phyloP scores from a whole-genome alignment of 2,329 filamentous ascomycete genomes.

The Mycogone perniciosa region DNA sequence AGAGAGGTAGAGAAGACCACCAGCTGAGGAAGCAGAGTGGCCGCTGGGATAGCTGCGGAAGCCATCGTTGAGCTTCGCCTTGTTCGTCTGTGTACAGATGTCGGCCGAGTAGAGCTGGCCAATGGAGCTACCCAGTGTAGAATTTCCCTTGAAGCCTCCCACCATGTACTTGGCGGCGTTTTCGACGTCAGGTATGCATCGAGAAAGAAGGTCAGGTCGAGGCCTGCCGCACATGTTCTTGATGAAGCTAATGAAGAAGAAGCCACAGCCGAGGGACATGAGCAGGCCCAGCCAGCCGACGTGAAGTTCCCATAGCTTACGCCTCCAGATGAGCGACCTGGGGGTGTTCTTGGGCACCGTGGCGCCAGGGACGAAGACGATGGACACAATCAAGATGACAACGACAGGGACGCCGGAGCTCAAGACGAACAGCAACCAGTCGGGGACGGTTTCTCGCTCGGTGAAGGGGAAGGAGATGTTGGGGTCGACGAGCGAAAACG shows the following conservation, averaged over 20 bases:
- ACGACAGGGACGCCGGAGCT: slow-evolving; percentile 57
- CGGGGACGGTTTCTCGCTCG: slow-evolving; percentile 64
- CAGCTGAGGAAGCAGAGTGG: slow-evolving; percentile 62
- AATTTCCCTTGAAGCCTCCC: slow-evolving; percentile 50
- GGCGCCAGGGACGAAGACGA: slow-evolving; percentile 66
- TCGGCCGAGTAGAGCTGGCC: slow-evolving; percentile 66
- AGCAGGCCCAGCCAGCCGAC: slow-evolving; percentile 77
- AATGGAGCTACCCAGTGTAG: slow-evolving; percentile 31
- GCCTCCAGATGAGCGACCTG: slow-evolving; percentile 61
- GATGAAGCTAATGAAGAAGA: slow-evolving; percentile 77
- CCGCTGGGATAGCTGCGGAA: slow-evolving; percentile 67
- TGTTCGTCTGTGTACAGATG: slow-evolving; percentile 67
- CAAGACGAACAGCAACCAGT: slow-evolving; percentile 57
- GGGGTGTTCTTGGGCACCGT: slow-evolving; percentile 59
- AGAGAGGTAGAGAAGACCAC: slow-evolving; percentile 76
- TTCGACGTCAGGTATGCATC: slow-evolving; percentile 69
- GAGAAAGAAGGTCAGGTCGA: slow-evolving; percentile 74
- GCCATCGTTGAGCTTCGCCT: slow-evolving; percentile 61
- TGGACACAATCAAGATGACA: slow-evolving; percentile 61
- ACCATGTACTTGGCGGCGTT: slow-evolving; percentile 56
- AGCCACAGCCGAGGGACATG: slow-evolving; percentile 63
- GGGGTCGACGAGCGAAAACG: slow-evolving; percentile 65
- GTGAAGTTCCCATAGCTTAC: slow-evolving; percentile 89
- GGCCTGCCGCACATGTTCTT: slow-evolving; percentile 69
- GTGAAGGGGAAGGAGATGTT: slow-evolving; percentile 74